phyloP scores from a whole-genome alignment of 768 basidiomycete genomes.

The Tubosaeta sp. region DNA sequence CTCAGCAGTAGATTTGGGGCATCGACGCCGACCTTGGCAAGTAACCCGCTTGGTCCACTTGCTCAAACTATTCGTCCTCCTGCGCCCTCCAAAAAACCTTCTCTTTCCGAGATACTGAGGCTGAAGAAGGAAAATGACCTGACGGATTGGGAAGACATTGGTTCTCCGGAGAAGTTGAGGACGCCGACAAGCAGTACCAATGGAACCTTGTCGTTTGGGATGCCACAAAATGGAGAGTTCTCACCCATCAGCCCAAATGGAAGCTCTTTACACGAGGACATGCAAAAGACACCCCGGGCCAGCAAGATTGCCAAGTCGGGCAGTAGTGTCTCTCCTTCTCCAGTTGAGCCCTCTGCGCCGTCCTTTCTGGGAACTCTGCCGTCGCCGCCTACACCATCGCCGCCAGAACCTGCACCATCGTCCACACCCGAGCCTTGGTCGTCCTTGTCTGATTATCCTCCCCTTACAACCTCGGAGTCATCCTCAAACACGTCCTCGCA shows the following conservation, averaged over 20 bases:
- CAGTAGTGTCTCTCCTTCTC: slow-evolving; percentile 16
- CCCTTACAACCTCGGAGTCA: slow-evolving; percentile 66
- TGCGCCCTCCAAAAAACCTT: slow-evolving; percentile 55
- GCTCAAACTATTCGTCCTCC: slow-evolving; percentile 32
- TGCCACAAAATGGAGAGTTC: slow-evolving; percentile 24
- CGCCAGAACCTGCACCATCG: slow-evolving; percentile 55
- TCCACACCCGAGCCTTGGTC: slow-evolving; percentile 78
- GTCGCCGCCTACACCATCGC: slow-evolving; percentile 41
- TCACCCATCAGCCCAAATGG: slow-evolving; percentile 27
- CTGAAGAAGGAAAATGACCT: slow-evolving; percentile 53
- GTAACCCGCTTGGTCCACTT: slow-evolving; percentile 33
- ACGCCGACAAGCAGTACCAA: slow-evolving; percentile 47
- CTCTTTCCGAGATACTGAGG: slow-evolving; percentile 61
- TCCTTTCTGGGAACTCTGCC: slow-evolving; percentile 26
- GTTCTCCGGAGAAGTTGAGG: slow-evolving; percentile 38
- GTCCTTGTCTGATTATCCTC: slow-evolving; percentile 67
- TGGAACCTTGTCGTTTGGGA: slow-evolving; percentile 30
- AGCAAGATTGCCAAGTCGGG: slow-evolving; percentile 32
- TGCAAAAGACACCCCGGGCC: slow-evolving; percentile 32
- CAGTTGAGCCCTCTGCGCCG: slow-evolving; percentile 16
- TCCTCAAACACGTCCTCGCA: slow-evolving; percentile 72
- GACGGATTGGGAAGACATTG: slow-evolving; percentile 65
- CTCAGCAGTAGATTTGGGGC: slow-evolving; percentile 56
- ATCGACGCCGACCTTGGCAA: slow-evolving; percentile 36
- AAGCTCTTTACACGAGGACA: slow-evolving; percentile 26